phyloP scores from a whole-genome alignment of 1,139 yeast genomes.

The Suhomyces panamericanus region DNA sequence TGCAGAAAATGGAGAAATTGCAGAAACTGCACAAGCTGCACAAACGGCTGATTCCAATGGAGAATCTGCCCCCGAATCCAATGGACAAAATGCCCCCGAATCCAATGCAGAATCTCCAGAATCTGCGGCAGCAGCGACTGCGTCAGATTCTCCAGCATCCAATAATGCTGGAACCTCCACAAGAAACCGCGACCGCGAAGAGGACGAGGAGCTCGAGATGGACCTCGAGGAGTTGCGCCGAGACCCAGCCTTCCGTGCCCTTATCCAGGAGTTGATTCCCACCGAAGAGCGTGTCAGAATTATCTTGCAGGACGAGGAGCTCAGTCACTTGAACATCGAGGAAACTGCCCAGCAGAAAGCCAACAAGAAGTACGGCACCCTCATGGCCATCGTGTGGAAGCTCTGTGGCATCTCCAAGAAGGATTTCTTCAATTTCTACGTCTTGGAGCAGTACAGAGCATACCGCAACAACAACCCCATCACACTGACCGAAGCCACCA shows the following conservation, averaged over 20 bases:
- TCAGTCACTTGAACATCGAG: constrained; percentile 39
- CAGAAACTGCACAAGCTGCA: constrained; percentile 1
- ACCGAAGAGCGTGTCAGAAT: constrained; percentile 40
- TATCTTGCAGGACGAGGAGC: constrained; percentile 31
- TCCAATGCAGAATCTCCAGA: constrained; percentile 15
- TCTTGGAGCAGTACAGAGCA: constrained; percentile 27
- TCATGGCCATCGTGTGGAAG: constrained; percentile 50
- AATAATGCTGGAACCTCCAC: constrained; percentile 6
- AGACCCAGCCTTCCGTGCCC: constrained; percentile 41
- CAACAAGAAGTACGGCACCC: constrained; percentile 32
- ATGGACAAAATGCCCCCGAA: constrained; percentile 15
- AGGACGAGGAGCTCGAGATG: constrained; percentile 27
- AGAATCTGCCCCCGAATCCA: too few species aligned
- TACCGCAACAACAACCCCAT: constrained; percentile 4
- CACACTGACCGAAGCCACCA: neutral
- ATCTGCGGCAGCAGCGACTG: too few species aligned
- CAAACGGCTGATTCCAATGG: too few species aligned
- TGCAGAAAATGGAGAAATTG: too few species aligned
- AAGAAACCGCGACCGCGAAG: constrained; percentile 9
- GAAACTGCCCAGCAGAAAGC: constrained; percentile 43
- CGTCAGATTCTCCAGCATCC: too few species aligned
- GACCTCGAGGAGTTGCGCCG: constrained; percentile 45
- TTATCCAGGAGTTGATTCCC: constrained; percentile 45
- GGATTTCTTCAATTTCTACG: constrained; percentile 55
- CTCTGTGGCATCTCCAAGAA: constrained; percentile 52